Conservation (phyloP, 805 yeast species). For the Ogataea methylovora region DNA sequence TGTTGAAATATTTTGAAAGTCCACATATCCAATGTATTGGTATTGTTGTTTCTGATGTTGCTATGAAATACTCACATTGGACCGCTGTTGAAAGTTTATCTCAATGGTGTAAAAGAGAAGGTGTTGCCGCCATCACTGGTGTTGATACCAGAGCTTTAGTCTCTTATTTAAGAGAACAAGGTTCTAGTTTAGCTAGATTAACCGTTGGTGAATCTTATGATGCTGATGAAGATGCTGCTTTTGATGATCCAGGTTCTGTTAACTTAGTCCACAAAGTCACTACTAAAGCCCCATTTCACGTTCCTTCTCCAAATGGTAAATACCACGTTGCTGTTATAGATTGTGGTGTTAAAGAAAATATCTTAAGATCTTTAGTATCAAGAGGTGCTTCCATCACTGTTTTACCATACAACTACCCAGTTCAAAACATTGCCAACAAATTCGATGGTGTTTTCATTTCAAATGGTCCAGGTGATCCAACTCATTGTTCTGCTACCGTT, state of each 20-base stretch:
- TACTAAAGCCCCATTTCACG: constrained; percentile 91
- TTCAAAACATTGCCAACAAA: constrained; percentile 81
- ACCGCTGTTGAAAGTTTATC: constrained; percentile 95
- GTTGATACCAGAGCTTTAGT: constrained; percentile 96
- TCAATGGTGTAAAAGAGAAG: constrained; percentile 95
- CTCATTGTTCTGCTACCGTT: constrained; percentile 77
- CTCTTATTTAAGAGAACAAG: constrained; percentile 88
- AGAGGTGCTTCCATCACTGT: constrained; percentile 97
- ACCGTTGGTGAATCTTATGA: constrained; percentile 87
- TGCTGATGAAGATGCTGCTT: constrained; percentile 87
- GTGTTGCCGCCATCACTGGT: constrained; percentile 93
- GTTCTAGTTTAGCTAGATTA: constrained; percentile 87
- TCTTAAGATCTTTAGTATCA: constrained; percentile 83
- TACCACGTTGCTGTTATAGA: constrained; percentile 90
- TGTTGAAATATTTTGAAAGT: constrained; percentile 86
- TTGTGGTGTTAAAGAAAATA: constrained; percentile 98
- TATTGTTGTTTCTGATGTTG: constrained; percentile 92
- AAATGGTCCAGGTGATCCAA: constrained; percentile 98
- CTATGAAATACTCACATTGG: constrained; percentile 97
- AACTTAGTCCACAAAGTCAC: constrained; percentile 91
- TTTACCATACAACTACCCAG: constrained; percentile 92
- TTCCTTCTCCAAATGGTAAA: constrained; percentile 52
- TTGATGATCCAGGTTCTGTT: constrained; percentile 81
- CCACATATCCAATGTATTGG: constrained; percentile 92
- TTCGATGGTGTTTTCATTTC: constrained; percentile 94